Percentiles rank a stretch among this genome's conserved stretches.
Evolutionary conservation across 768 basidiomycete species (phyloP).

Genomic region (Mycena amicta): DNA sequence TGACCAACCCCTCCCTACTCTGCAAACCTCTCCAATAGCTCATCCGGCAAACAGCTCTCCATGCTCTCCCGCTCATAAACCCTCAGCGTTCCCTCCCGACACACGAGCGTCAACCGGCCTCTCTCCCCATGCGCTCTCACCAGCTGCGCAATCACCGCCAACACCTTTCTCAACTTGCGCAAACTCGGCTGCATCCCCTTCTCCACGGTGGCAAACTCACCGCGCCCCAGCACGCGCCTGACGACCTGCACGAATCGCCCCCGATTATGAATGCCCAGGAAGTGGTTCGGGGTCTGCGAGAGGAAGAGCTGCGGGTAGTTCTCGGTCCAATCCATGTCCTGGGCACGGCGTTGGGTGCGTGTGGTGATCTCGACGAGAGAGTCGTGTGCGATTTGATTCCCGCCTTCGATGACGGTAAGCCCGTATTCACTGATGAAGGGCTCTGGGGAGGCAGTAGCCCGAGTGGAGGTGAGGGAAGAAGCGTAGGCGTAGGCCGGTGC

Average conservation of each 20-base stretch:
- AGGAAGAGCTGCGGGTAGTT: slow-evolving; percentile 68
- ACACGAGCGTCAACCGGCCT: slow-evolving; percentile 60
- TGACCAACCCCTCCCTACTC: too few species aligned
- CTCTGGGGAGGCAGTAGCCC: slow-evolving; percentile 9
- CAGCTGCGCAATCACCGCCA: slow-evolving; percentile 47
- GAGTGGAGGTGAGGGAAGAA: slow-evolving; percentile 10
- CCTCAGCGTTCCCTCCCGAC: slow-evolving; percentile 43
- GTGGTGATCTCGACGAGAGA: slow-evolving; percentile 51
- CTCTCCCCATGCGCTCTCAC: slow-evolving; percentile 55
- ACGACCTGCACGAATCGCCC: slow-evolving; percentile 55
- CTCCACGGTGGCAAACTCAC: slow-evolving; percentile 28
- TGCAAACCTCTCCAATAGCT: slow-evolving; percentile 37
- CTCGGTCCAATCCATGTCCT: slow-evolving; percentile 56
- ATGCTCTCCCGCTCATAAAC: slow-evolving; percentile 51
- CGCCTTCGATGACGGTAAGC: slow-evolving; percentile 28
- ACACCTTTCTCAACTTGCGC: slow-evolving; percentile 41
- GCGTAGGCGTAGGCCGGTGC: too few species aligned
- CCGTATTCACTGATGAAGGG: slow-evolving; percentile 15
- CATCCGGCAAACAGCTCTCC: slow-evolving; percentile 49
- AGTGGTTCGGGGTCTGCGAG: slow-evolving; percentile 65
- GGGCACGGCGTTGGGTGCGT: slow-evolving; percentile 34
- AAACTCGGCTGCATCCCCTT: slow-evolving; percentile 37
- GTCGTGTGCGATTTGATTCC: slow-evolving; percentile 40
- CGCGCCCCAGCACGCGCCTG: slow-evolving; percentile 46
- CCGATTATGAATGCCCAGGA: slow-evolving; percentile 57